Base-by-base conservation (phyloP, 306 rosid genomes). In the Prunus fruticosa region DNA sequence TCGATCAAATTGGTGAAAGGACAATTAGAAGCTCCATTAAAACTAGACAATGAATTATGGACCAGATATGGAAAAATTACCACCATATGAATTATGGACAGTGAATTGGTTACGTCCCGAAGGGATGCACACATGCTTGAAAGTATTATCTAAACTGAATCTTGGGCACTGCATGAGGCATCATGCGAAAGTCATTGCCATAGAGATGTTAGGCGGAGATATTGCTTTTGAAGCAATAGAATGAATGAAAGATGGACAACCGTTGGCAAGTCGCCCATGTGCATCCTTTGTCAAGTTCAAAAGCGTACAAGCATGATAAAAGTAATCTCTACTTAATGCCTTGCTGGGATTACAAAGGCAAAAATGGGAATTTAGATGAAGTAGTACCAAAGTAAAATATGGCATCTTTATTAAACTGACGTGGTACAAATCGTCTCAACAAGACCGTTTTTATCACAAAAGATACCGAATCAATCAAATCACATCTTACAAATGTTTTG, bases 401-500 rank as follows among this genome's bases (percentile, higher is more conserved):
- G 38, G 67, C 20, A 58, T 9, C 66, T 58, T 22, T 14, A 38
- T 56, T 14, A 16, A 28, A 72, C 2, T 27, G 32, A 52, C 28
- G 13, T 65, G 64, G 41, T 51, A 64, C 61, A 34, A 74, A 18
- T 54, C 2, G n/a, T 73, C 56, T 34, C n/a, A 38, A 30, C 19
- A 43, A 18, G 18, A 77, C 45, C 9, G 5, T 57, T 38, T 58
- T 38, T 53, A 16, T 72, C 76, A 43, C 43, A n/a, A 19, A 61
- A 46, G 28, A n/a, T 23, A 57, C 45, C 13, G 69, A 67, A 75
- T 81, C 67, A 57, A 74, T 78, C 32, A 77, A 73, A 77, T 77
- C 77, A 56, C 73, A 73, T 67, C 79, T 80, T 78, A 28, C 30
- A 22, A 73, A 81, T 19, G 46, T 74, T n/a, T n/a, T 47, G 73